These are phyloP conservation scores for Castanopsis chinensis DNA, from an alignment of 306 rosid genomes.

Conservation along the genomic window DNA sequence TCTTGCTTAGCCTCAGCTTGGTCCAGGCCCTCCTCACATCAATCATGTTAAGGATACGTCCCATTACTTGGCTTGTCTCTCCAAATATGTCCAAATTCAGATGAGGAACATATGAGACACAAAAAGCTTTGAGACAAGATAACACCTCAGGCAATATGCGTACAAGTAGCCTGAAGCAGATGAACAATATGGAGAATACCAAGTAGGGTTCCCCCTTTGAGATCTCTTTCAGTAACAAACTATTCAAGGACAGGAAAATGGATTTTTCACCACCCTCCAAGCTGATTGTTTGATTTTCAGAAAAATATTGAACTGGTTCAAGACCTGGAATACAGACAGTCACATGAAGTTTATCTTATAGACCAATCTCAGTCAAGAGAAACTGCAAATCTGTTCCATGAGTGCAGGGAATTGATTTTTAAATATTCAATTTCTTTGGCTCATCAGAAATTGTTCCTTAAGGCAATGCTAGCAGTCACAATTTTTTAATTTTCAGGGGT, in stretches of 20 bases:
- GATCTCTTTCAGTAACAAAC: constrained; percentile 34
- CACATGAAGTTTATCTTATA: not conserved
- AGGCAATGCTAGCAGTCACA: too few relatives aligned
- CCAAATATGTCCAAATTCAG: constrained; percentile 68
- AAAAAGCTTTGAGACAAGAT: constrained; percentile 41
- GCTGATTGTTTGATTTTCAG: constrained; percentile 20
- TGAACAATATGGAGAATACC: constrained; percentile 49
- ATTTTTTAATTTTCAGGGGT: not conserved
- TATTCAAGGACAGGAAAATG: constrained; percentile 23
- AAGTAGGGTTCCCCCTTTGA: constrained; percentile 56
- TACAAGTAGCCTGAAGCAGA: constrained; percentile 47
- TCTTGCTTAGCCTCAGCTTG: constrained; percentile 63
- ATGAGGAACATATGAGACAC: constrained; percentile 49
- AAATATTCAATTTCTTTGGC: not conserved
- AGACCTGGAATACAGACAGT: constrained; percentile 47
- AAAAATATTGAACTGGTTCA: constrained; percentile 34
- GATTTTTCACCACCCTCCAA: constrained; percentile 27
- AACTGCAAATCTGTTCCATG: not conserved
- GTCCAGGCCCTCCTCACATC: constrained; percentile 72
- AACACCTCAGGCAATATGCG: constrained; percentile 39
- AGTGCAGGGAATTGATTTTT: not conserved
- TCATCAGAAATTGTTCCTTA: too few relatives aligned
- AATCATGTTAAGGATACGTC: constrained; percentile 43
- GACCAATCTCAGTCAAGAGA: not conserved
- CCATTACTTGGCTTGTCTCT: constrained; percentile 66